phyloP scores from a whole-genome alignment of 345 rosid genomes.

The Arabidopsis suecica region DNA sequence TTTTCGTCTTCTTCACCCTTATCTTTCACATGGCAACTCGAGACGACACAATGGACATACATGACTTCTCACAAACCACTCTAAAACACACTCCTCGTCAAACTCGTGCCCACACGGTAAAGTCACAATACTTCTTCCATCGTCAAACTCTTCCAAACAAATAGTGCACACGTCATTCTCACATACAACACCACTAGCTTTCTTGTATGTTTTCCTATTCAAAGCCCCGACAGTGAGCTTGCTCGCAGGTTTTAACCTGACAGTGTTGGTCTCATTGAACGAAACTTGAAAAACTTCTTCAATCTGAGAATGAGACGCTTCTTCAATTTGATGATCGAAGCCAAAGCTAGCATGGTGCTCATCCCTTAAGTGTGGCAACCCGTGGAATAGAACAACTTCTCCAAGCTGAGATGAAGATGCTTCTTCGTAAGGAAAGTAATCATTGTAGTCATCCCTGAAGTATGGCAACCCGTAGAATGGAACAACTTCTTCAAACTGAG shows the following conservation, averaged over 20 bases:
- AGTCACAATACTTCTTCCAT: constrained; percentile 4
- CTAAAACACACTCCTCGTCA: background rate
- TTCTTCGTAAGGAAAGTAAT: background rate
- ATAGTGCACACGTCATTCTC: constrained; percentile 2
- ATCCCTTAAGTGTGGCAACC: too few species aligned
- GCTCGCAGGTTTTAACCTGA: background rate
- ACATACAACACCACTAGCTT: background rate
- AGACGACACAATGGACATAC: constrained; percentile 9
- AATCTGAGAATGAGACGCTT: background rate
- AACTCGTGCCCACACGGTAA: constrained; percentile 11
- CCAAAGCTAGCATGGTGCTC: background rate
- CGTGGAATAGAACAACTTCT: too few species aligned
- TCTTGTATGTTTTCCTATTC: constrained; percentile 1
- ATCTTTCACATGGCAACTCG: background rate
- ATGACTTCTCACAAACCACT: constrained; percentile 4
- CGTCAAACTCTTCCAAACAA: constrained; percentile 5
- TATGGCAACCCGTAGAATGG: too few species aligned
- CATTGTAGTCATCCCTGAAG: background rate
- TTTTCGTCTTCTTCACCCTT: background rate
- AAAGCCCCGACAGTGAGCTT: constrained; percentile 2
- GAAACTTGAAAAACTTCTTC: background rate
- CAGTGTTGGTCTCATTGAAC: background rate
- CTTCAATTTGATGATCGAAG: background rate
- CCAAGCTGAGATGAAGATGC: background rate
- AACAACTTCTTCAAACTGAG: background rate